Evolutionary conservation across 495 filamentous ascomycete species (phyloP).

Genomic region (Tetracladium setigerum): DNA sequence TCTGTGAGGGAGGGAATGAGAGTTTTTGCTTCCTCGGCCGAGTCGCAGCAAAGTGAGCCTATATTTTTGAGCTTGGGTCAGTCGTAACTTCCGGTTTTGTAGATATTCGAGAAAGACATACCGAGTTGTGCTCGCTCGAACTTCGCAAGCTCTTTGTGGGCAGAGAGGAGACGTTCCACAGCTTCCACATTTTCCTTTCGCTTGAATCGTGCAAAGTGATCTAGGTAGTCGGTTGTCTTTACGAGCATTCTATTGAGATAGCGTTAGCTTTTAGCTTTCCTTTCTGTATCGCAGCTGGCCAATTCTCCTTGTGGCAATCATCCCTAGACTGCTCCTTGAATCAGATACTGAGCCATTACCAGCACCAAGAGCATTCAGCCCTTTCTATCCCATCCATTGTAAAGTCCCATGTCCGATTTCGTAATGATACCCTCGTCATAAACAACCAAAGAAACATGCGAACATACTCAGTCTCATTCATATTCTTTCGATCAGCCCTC

Average conservation of each 20-base stretch:
- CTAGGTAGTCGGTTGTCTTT: slow-evolving; percentile 85
- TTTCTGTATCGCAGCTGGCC: background rate
- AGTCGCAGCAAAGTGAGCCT: slow-evolving; percentile 85
- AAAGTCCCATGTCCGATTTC: too few relatives aligned
- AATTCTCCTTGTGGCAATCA: background rate
- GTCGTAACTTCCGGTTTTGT: background rate
- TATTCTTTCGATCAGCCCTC: slow-evolving; percentile 52
- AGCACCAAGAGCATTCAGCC: too few relatives aligned
- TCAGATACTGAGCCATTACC: too few relatives aligned
- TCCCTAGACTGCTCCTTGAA: background rate
- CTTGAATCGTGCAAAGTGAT: slow-evolving; percentile 91
- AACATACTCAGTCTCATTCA: slow-evolving; percentile 57
- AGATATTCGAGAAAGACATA: slow-evolving; percentile 31
- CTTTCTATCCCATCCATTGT: too few relatives aligned
- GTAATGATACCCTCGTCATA: too few relatives aligned
- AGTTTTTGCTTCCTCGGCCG: slow-evolving; percentile 90
- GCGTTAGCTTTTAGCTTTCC: background rate
- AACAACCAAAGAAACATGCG: too few relatives aligned
- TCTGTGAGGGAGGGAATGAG: slow-evolving; percentile 82
- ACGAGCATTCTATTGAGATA: slow-evolving; percentile 46
- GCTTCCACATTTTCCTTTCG: slow-evolving; percentile 88
- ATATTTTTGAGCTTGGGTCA: background rate
- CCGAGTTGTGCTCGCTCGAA: slow-evolving; percentile 93
- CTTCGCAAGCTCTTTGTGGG: slow-evolving; percentile 70
- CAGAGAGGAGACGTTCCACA: slow-evolving; percentile 73